Conservation (phyloP, 2,329 filamentous ascomycete genomes). For the Sphaerostilbella broomeana region DNA sequence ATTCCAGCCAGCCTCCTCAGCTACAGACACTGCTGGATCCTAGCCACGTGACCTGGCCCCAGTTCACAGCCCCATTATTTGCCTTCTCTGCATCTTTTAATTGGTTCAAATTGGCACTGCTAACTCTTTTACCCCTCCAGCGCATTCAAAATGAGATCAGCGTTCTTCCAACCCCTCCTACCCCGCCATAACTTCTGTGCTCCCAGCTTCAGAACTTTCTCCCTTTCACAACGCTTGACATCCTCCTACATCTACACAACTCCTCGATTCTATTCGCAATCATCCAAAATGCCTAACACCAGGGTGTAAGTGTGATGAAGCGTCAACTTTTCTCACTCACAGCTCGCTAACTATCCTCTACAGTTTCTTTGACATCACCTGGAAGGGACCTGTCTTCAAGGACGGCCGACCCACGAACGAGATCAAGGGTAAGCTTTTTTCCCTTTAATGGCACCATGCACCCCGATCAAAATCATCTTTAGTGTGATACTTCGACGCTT, state of each 20-base stretch:
- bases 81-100: slow-evolving; percentile 14
- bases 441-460: slow-evolving; percentile 5
- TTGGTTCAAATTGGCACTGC: slow-evolving; percentile 26
- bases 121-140: slow-evolving; percentile 37
- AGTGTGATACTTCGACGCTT: no score
- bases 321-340: slow-evolving; percentile 9
- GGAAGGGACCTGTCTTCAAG: slow-evolving; percentile 66
- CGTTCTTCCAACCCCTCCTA: slow-evolving; percentile 41
- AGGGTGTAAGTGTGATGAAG: slow-evolving; percentile 53
- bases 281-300: slow-evolving; percentile 63
- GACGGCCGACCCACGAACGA: slow-evolving; percentile 47
- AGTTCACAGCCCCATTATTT: slow-evolving; percentile 15
- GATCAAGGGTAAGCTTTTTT: slow-evolving; percentile 50
- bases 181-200: slow-evolving; percentile 39
- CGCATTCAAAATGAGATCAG: slow-evolving; percentile 39
- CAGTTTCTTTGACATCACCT: slow-evolving; percentile 66
- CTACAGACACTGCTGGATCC: slow-evolving; percentile 6
- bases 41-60: slow-evolving; percentile 25
- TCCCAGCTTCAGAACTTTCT: slow-evolving; percentile 34
- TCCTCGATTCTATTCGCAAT: slow-evolving; percentile 46
- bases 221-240: slow-evolving; percentile 35
- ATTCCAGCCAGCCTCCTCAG: no score
- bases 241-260: slow-evolving; percentile 33
- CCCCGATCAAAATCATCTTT: no score
- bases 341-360: background rate